Conservation (phyloP, 108 stramenopile genomes). For the Conticribra guillardii region DNA sequence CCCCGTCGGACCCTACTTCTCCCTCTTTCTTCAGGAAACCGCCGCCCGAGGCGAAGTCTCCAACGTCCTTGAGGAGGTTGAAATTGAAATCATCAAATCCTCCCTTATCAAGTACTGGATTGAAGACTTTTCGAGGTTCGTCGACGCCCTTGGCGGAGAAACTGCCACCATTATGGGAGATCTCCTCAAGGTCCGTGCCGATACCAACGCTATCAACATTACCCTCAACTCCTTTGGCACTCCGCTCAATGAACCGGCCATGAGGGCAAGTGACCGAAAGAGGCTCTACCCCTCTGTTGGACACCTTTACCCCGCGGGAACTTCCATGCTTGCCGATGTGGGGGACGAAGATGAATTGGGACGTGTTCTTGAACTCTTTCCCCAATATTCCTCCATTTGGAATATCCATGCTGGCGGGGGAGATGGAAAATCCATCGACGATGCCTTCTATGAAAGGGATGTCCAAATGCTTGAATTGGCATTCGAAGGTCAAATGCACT, state of each 20-base stretch:
- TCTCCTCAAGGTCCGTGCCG: constrained; percentile 94
- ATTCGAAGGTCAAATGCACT: constrained; percentile 99
- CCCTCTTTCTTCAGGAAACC: constrained; percentile 87
- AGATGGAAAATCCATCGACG: constrained; percentile 93
- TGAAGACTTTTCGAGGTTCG: constrained; percentile 94
- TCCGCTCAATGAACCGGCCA: constrained; percentile 92
- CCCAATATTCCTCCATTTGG: constrained; percentile 93
- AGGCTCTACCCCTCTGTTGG: constrained; percentile 97
- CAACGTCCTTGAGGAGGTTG: constrained; percentile 96
- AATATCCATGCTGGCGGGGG: constrained; percentile 85
- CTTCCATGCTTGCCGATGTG: constrained; percentile 89
- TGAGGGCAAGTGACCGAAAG: constrained; percentile 95
- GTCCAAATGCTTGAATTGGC: constrained; percentile 95
- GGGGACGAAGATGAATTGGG: constrained; percentile 91
- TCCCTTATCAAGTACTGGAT: constrained; percentile 98
- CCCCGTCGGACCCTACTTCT: constrained; percentile 97
- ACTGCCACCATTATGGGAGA: constrained; percentile 96
- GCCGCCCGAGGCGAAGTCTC: constrained; percentile 72
- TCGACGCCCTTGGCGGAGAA: constrained; percentile 89
- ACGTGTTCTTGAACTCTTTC: constrained; percentile 89
- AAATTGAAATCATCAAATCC: constrained; percentile 99
- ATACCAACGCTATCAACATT: constrained; percentile 98
- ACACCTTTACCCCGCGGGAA: constrained; percentile 96
- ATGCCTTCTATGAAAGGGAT: constrained; percentile 98
- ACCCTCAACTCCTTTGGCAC: constrained; percentile 98